These are phyloP conservation scores for Cordyceps tenuipes DNA, from an alignment of 2,329 filamentous ascomycete genomes.

Conservation along the genomic window DNA sequence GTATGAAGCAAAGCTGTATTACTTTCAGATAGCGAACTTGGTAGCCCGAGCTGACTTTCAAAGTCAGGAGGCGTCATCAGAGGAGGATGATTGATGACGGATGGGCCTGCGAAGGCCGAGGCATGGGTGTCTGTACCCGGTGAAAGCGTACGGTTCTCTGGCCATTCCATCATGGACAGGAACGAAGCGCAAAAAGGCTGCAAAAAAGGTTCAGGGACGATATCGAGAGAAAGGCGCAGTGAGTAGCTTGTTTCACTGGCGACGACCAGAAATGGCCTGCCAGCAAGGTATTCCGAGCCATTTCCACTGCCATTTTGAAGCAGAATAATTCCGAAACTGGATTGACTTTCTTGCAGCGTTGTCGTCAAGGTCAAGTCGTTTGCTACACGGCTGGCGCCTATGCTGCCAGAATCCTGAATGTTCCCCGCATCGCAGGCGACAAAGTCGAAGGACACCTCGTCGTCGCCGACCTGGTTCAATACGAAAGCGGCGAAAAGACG, in stretches of 20 bases:
- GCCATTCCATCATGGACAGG: neutral
- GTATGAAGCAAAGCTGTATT: neutral
- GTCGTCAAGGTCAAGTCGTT: neutral
- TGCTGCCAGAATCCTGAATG: neutral
- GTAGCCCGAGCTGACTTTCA: neutral
- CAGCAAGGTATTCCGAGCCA: neutral
- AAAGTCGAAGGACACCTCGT: slow-evolving; percentile 1
- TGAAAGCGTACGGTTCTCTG: neutral
- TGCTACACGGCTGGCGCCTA: neutral
- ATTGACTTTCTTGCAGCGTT: neutral
- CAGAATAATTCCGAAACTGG: neutral
- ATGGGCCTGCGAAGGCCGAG: neutral
- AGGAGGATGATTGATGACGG: neutral
- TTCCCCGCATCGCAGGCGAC: neutral
- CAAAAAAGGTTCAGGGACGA: neutral
- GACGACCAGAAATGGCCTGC: neutral
- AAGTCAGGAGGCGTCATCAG: neutral
- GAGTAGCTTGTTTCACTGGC: neutral
- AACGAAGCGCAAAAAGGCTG: neutral
- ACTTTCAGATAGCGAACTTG: neutral
- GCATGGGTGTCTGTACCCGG: neutral
- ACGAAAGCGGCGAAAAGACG: neutral
- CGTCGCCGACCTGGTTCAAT: neutral
- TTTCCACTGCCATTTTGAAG: neutral
- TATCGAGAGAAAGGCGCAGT: neutral